These are phyloP conservation scores for Tardiomyces depauwii DNA, from an alignment of 1,139 yeast species.

Conservation along the genomic window DNA sequence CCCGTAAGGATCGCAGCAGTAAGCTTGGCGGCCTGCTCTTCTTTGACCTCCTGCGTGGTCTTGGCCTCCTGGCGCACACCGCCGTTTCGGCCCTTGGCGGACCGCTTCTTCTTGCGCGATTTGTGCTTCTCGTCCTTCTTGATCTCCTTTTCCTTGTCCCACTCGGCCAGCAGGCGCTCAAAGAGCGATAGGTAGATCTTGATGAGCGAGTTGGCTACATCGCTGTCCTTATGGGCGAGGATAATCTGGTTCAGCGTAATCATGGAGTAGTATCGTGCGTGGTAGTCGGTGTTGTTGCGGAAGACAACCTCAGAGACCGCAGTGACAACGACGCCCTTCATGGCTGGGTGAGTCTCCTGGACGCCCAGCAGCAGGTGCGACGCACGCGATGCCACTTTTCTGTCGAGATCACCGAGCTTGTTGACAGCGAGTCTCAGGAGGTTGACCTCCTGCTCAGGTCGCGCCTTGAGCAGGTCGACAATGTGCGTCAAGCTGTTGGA, in stretches of 20 bases:
- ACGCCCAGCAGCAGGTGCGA: slow-evolving; percentile 71
- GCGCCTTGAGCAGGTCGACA: slow-evolving; percentile 66
- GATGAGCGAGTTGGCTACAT: slow-evolving; percentile 69
- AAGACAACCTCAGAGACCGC: slow-evolving; percentile 72
- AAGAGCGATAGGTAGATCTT: slow-evolving; percentile 80
- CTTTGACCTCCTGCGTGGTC: slow-evolving; percentile 58
- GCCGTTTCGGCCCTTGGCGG: slow-evolving; percentile 49
- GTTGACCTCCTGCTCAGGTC: slow-evolving; percentile 96
- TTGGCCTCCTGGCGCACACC: slow-evolving; percentile 60
- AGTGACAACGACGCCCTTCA: slow-evolving; percentile 74
- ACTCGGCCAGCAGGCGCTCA: slow-evolving; percentile 66
- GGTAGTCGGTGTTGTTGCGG: slow-evolving; percentile 69
- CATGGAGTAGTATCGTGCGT: slow-evolving; percentile 77
- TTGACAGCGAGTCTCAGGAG: slow-evolving; percentile 81
- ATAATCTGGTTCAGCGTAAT: slow-evolving; percentile 90
- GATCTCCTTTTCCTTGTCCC: slow-evolving; percentile 38
- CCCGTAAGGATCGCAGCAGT: slow-evolving; percentile 92
- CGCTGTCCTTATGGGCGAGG: slow-evolving; percentile 62
- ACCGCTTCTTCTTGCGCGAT: slow-evolving; percentile 31
- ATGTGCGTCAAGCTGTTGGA: slow-evolving; percentile 65
- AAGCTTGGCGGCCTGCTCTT: slow-evolving; percentile 75
- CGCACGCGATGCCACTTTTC: slow-evolving; percentile 81
- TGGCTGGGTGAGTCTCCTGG: slow-evolving; percentile 91
- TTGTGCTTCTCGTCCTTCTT: slow-evolving; percentile 21
- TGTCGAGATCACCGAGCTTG: slow-evolving; percentile 86